Evolutionary conservation across 192 early-diverging fungal genomes (phyloP).

Genomic region (Oehlia diaphana): DNA sequence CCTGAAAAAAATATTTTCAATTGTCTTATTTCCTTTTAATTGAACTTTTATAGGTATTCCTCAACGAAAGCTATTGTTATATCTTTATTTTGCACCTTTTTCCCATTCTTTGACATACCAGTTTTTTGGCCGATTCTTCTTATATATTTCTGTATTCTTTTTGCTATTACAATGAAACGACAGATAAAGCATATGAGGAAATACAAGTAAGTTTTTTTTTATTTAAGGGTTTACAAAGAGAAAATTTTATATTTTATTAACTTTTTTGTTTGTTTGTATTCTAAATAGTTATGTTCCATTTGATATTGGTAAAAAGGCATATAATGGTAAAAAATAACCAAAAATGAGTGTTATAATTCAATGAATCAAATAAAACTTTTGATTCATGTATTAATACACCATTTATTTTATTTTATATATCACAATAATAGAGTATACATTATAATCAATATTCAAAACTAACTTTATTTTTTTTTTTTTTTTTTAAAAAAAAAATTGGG

Average conservation of each 20-base stretch:
- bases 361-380: too few relatives aligned
- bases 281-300: conserved; percentile 72
- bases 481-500: too few relatives aligned
- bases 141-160: conserved; percentile 94
- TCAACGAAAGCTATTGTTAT: conserved; percentile 80
- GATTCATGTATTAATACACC: too few relatives aligned
- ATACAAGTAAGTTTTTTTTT: conserved; percentile 51
- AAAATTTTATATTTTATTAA: background rate
- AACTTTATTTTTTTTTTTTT: too few relatives aligned
- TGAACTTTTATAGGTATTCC: conserved; percentile 60
- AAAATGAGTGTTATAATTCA: background rate
- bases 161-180: conserved; percentile 92
- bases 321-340: conserved; percentile 39
- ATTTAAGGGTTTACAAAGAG: background rate
- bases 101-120: conserved; percentile 90
- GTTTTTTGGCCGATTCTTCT: conserved; percentile 99
- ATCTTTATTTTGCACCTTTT: conserved; percentile 85
- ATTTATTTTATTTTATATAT: too few relatives aligned
- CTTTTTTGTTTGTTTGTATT: background rate
- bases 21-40: background rate
- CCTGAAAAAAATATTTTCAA: background rate
- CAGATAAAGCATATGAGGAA: conserved; percentile 98
- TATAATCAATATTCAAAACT: too few relatives aligned
- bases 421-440: too few relatives aligned
- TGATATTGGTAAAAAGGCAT: conserved; percentile 77